Base-by-base conservation (phyloP, 768 basidiomycete genomes). In the Dioszegia crocea region DNA sequence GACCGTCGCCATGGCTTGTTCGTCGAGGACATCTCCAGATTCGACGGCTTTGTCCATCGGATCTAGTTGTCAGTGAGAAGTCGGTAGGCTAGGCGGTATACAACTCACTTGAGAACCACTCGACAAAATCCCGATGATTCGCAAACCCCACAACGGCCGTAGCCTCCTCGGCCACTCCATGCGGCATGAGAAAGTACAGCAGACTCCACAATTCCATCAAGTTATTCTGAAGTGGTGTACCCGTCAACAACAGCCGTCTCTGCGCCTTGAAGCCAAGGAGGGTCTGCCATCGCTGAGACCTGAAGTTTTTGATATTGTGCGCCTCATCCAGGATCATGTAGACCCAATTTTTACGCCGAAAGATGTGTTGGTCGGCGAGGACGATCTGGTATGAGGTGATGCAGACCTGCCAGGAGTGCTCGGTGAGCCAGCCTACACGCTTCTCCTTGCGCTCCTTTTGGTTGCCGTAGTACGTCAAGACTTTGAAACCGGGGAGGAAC, bases 221-320 rank as follows among this genome's bases (percentile, higher is more conserved):
- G 53, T 77, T 77, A 62, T 77, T 77, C 59, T 77, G 76, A 14
- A 77, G 50, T 3, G 76, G 76, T n/a, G 76, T 77, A 9, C 76
- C 76, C 2, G 76, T 77, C 39, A 77, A 44, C 2, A 77, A 59
- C 31, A 77, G 47, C 21, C 76, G 54, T n/a, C 76, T 49, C n/a
- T 72, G 59, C 17, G 77, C 67, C 41, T 76, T 77, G 77, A 94
- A 93, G 82, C 89, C 88, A 12, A 94, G 81, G 10, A 96, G 78
- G 29, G 86, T 90, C 67, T 89, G 90, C 91, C 92, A 96, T 36
- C 92, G 83, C 73, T 96, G 90, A 0, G 88, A 90, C 71, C 86
- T 86, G 80, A 93, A 94, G 75, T 96, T 96, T 79, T 93, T 93
- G 84, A 96, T 92, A 85, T 93, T 94, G 72, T 96, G 91, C 6